Conservation (phyloP, 2,329 filamentous ascomycete species). For the Conoideocrella luteorostrata region DNA sequence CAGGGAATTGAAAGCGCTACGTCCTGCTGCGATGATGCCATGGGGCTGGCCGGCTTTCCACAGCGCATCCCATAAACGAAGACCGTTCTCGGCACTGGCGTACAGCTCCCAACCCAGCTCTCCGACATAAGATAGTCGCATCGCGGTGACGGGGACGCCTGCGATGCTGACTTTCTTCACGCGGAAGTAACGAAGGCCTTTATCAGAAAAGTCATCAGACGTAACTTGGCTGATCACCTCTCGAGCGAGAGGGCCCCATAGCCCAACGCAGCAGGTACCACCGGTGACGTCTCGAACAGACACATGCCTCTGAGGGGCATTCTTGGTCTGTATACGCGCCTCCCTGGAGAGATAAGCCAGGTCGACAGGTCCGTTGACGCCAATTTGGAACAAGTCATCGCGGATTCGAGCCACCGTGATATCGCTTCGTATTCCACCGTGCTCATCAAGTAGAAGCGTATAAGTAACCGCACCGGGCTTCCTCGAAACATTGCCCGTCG, state of each 20-base stretch:
- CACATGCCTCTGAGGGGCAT: constrained; percentile 33
- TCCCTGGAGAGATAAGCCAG: constrained; percentile 47
- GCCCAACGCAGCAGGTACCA: constrained; percentile 52
- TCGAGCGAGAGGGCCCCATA: constrained; percentile 53
- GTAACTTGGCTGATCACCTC: constrained; percentile 42
- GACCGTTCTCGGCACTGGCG: constrained; percentile 51
- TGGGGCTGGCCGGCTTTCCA: constrained; percentile 47
- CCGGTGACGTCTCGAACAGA: constrained; percentile 54
- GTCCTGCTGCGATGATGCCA: constrained; percentile 52
- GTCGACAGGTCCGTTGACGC: constrained; percentile 50
- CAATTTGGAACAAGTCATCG: constrained; percentile 45
- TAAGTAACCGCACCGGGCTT: constrained; percentile 47
- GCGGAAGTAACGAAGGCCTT: constrained; percentile 42
- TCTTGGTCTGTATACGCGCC: constrained; percentile 40
- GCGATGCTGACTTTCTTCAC: constrained; percentile 42
- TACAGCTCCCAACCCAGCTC: constrained; percentile 59
- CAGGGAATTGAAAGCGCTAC: constrained; percentile 50
- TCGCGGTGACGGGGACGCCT: constrained; percentile 49
- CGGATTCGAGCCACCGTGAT: constrained; percentile 48
- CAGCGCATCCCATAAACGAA: constrained; percentile 51
- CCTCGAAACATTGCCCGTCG: constrained; percentile 42
- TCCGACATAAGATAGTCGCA: constrained; percentile 54
- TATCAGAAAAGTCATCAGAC: constrained; percentile 38
- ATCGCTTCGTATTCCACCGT: constrained; percentile 50
- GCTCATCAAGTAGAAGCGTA: constrained; percentile 46